phyloP scores from a whole-genome alignment of 2,329 filamentous ascomycete species.

The Hypoxylon sp. region DNA sequence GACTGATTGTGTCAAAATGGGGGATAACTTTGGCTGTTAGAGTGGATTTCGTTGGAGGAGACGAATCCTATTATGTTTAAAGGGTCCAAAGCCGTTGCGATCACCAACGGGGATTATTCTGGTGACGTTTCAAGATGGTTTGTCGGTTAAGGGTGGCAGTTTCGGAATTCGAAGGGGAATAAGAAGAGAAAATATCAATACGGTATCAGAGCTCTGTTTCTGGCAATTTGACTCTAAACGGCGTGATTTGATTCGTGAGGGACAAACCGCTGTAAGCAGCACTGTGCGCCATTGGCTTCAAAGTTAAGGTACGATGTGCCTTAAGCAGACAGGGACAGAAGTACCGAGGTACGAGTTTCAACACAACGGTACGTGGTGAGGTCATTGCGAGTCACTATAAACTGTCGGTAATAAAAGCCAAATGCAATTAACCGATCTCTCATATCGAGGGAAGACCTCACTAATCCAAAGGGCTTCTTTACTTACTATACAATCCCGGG shows the following conservation, averaged over 20 bases:
- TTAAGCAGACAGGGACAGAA: constrained; percentile 1
- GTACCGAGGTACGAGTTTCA: constrained; percentile 21
- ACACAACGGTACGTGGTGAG: constrained; percentile 23
- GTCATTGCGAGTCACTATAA: constrained; percentile 20
- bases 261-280: constrained; percentile 16
- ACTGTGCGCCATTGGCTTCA: constrained; percentile 24
- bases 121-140: constrained; percentile 35
- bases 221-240: constrained; percentile 35
- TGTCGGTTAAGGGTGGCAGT: constrained; percentile 26
- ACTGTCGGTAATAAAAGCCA: neutral
- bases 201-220: constrained; percentile 35
- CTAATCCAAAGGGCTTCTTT: constrained; percentile 15
- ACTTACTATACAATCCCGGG: constrained; percentile 23
- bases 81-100: constrained; percentile 14
- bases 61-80: neutral
- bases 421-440: constrained; percentile 38
- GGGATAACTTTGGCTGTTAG: constrained; percentile 1
- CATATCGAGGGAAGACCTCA: neutral
- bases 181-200: constrained; percentile 11
- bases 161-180: constrained; percentile 20
- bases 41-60: neutral
- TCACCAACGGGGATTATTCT: constrained; percentile 25
- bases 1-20: constrained; percentile 11
- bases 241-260: constrained; percentile 38
- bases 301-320: constrained; percentile 7